Base-by-base conservation (phyloP, 1,139 yeast species). In the Blastobotrys elegans region DNA sequence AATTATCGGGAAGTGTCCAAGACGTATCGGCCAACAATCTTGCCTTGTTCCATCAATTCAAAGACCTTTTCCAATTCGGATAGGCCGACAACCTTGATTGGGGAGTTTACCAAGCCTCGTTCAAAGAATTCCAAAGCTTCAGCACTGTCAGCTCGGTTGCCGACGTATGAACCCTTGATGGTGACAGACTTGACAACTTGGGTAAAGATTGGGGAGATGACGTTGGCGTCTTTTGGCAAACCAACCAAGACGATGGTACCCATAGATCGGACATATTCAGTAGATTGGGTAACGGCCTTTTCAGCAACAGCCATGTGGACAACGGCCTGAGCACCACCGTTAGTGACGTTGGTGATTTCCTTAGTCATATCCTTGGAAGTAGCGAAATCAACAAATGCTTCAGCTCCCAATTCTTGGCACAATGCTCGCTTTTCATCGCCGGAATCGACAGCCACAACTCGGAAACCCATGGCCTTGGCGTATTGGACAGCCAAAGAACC, bases 181-280 rank as follows among this genome's bases (percentile, higher is more conserved):
- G 70, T 72, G 61, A 82, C 71, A 44, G 85, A 76, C 67, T 75
- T 80, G 58, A 81, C 75, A 55, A 84, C 90, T 48, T 83, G 76
- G 55, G 68, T 71, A 69, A 84, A 81, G 50, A 84, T 84, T 46
- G 77, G 76, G 27, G 85, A 75, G 53, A 71, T 70, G 56, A 76
- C 77, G 61, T 76, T 74, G 47, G 90, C 86, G 58, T 77, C 77
- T 40, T 85, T 84, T 55, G 94, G 94, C 61, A 85, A 73, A 58
- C 94, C 94, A 57, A 85, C 92, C 60, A 83, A 72, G 46, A 85
- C 92, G 62, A 83, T 84, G 54, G 85, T 80, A 66, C 95, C 95
- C 50, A 78, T 73, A 29, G 87, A 70, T 69, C 92, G 78, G 50
- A 83, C 84, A 68, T 80, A 84, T 54, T 76, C 73, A 54, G 81